Conservation (phyloP, 257 asterid genomes). For the Fraxinus quadrangulata region DNA sequence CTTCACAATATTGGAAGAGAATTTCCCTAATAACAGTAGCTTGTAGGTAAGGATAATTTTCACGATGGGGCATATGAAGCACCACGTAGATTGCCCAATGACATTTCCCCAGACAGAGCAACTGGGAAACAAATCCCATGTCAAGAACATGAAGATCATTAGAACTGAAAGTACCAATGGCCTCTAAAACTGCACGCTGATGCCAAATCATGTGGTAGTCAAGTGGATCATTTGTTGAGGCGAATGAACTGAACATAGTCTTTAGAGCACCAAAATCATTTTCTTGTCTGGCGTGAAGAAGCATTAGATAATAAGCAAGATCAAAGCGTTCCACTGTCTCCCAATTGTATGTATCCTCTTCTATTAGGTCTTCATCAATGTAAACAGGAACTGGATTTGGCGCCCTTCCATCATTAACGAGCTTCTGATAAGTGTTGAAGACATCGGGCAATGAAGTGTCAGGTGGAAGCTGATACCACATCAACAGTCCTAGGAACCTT, state of each 20-base stretch:
- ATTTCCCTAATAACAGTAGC: conserved; percentile 75
- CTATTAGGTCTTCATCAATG: conserved; percentile 81
- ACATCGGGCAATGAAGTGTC: conserved; percentile 69
- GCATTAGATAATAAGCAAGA: conserved; percentile 90
- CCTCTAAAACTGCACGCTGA: conserved; percentile 92
- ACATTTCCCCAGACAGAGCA: conserved; percentile 83
- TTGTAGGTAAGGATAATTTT: conserved; percentile 86
- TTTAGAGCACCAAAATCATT: conserved; percentile 67
- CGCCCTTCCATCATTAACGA: conserved; percentile 80
- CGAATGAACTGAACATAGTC: conserved; percentile 90
- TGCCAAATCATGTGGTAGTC: conserved; percentile 99
- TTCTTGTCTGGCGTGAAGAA: conserved; percentile 89
- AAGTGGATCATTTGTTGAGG: conserved; percentile 94
- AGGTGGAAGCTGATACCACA: conserved; percentile 98
- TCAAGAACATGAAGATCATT: conserved; percentile 93
- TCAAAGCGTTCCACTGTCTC: conserved; percentile 62
- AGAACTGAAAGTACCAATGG: conserved; percentile 82
- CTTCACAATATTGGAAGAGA: conserved; percentile 88
- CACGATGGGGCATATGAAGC: conserved; percentile 90
- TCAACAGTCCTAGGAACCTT: conserved; percentile 85
- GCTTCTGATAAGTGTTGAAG: conserved; percentile 79
- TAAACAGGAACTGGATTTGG: conserved; percentile 94
- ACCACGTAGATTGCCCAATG: conserved; percentile 98
- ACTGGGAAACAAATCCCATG: conserved; percentile 88
- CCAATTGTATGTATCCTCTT: conserved; percentile 44